Evolutionary conservation across 768 basidiomycete species (phyloP).

Genomic region (Sarcodon sp.): DNA sequence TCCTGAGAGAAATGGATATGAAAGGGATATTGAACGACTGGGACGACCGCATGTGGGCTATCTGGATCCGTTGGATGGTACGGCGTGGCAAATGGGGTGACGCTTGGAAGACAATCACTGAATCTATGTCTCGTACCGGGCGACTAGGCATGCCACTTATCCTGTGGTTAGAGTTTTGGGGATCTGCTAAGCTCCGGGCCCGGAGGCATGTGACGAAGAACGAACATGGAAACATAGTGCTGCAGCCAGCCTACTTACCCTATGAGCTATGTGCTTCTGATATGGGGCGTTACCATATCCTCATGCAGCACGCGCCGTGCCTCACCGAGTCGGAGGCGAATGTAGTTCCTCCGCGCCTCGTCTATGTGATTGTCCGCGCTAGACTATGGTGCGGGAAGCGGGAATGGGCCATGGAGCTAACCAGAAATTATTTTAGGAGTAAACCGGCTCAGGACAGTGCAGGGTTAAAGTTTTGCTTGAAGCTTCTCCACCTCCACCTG

Average conservation of each 20-base stretch:
- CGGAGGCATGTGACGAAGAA: conserved; percentile 1
- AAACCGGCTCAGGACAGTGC: conserved; percentile 27
- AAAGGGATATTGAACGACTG: conserved; percentile 28
- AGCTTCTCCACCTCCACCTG: conserved; percentile 44
- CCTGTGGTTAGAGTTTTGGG: conserved; percentile 54
- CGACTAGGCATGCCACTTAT: conserved; percentile 20
- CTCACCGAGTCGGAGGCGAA: neutral
- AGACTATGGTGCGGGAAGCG: conserved; percentile 28
- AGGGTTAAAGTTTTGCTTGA: conserved; percentile 25
- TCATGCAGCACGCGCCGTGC: neutral
- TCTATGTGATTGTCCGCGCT: conserved; percentile 29
- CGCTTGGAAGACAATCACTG: conserved; percentile 29
- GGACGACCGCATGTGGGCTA: conserved; percentile 34
- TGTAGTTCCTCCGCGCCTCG: conserved; percentile 13
- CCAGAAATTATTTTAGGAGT: conserved; percentile 32
- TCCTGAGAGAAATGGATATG: conserved; percentile 35
- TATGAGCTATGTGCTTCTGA: neutral
- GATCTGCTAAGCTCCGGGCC: conserved; percentile 20
- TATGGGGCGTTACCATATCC: neutral
- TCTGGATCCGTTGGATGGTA: conserved; percentile 45
- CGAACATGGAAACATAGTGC: conserved; percentile 3
- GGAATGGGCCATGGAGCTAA: conserved; percentile 25
- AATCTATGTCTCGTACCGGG: neutral
- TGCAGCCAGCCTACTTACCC: neutral
- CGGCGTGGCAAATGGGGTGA: conserved; percentile 40